Base-by-base conservation (phyloP, 345 rosid species). In the Hibiscus syriacus region DNA sequence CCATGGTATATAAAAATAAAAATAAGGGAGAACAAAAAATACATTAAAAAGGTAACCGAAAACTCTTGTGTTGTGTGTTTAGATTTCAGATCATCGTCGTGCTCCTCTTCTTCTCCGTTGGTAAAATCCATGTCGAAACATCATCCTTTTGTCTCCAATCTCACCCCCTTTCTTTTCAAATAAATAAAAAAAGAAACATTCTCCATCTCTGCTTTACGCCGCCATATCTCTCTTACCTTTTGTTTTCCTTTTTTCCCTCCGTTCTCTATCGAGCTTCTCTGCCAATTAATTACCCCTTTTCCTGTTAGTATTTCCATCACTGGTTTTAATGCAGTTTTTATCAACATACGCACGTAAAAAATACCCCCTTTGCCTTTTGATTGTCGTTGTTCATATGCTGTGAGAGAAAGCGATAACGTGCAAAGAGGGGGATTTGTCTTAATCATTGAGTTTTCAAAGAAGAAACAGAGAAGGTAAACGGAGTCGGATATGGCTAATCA, bases 331-430 rank as follows among this genome's bases (percentile, higher is more conserved):
- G 85, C 77, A 63, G 60, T 45, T 50, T 48, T 58, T 12, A 30
- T 50, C 49, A 45, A 22, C 61, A 72, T 66, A 56, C 55, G 80
- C 68, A 86, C 91, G 95, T 86, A 81, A 82, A 55, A 84, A 76
- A 49, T 17, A 72, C 63, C 41, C 46, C 60, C 2, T 55, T 1
- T 1, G 54, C 17, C 19, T 64, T 52, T n/a, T 34, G 60, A 38
- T 43, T 17, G 26, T 52, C 41, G 55, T 48, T 34, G 4, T 64
- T 63, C 54, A 67, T 84, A 81, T 83, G 90, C 81, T 81, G 86
- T 72, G 72, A 69, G 74, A 49, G 3, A 12, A 9, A 22, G 67
- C 5, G 70, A 59, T 64, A 39, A 80, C 64, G 83, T 75, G 69
- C 68, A 72, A 57, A 46, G 20, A 52, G 54, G 74, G 27, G 46